phyloP scores from a whole-genome alignment of 441 rosid species.

The Jatropha multifida region DNA sequence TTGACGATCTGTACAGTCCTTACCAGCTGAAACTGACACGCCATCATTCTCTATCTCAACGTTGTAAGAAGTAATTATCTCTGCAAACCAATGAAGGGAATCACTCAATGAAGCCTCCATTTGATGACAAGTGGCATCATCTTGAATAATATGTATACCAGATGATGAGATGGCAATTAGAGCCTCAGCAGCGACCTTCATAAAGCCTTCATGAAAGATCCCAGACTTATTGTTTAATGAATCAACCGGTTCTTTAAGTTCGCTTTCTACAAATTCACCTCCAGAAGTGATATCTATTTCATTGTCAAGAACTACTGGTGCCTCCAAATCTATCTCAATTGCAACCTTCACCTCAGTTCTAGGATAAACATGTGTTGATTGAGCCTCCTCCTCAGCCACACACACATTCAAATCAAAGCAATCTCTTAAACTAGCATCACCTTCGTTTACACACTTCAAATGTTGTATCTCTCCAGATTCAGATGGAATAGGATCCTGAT shows the following conservation, averaged over 20 bases:
- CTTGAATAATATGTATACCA: constrained; percentile 19
- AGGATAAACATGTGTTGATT: constrained; percentile 20
- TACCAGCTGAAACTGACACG: constrained; percentile 34
- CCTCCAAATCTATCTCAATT: constrained; percentile 52
- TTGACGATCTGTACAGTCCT: constrained; percentile 32
- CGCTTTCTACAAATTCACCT: constrained; percentile 12
- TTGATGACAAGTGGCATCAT: constrained; percentile 33
- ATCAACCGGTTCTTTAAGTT: constrained; percentile 21
- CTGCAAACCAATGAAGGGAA: constrained; percentile 74
- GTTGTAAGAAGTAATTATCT: constrained; percentile 41
- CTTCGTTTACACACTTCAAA: constrained; percentile 14
- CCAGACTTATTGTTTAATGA: constrained; percentile 23
- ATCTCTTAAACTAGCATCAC: constrained; percentile 25
- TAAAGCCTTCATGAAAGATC: constrained; percentile 26
- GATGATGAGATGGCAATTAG: constrained; percentile 63
- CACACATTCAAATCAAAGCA: constrained; percentile 52
- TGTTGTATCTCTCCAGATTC: constrained; percentile 23
- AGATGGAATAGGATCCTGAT: constrained; percentile 27
- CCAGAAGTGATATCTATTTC: constrained; percentile 20
- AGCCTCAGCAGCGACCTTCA: constrained; percentile 65
- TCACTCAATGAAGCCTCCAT: constrained; percentile 39
- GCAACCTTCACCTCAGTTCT: constrained; percentile 28
- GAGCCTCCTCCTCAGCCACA: constrained; percentile 36
- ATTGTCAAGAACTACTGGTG: constrained; percentile 35
- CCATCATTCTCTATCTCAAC: constrained; percentile 31